Evolutionary conservation across 2,329 filamentous ascomycete genomes (phyloP), one percentile per base, ranked within the genome.

Genomic region (Neopestalotiopsis sp.): DNA sequence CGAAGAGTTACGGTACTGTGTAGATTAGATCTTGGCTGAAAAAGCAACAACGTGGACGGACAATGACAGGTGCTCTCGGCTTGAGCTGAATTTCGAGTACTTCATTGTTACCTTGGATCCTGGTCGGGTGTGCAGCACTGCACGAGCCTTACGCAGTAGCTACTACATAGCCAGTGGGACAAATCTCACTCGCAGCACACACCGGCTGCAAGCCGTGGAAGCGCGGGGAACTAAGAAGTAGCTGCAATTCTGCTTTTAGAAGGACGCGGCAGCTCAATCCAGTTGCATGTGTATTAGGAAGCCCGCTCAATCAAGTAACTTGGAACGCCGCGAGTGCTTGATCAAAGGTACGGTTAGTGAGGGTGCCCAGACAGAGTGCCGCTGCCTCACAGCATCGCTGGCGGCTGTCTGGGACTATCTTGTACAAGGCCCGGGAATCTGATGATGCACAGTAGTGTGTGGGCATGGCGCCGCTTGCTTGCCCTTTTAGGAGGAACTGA

Each of bases 381-480:
- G 45, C 45, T 52, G 45, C 45, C 45, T 52, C 45, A 52, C 45
- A 52, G 17, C n/a, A 52, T n/a, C 45, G 45, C n/a, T 7, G 17
- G 14, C 9, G 13, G 17, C 17, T 52, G 14, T 17, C 45, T 17
- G 45, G 45, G 45, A 9, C 17, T 52, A 52, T 52, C 13, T 17
- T 17, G 45, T n/a, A 9, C 45, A 52, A 52, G 45, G 45, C 45
- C 17, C 45, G 17, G 17, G 45, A 52, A 20, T n/a, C 45, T 52
- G 45, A 52, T 52, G 45, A 52, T 52, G 45, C 45, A 52, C 45
- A 52, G 45, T 52, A 52, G 45, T 17, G 45, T 52, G 45, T 52
- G 45, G 45, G 45, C 45, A 17, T 52, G 17, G 45, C 45, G 34
- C 34, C 34, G 10, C 10, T 17, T 52, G 45, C 17, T 52, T 52